Evolutionary conservation across 1,284 basidiomycete species (phyloP).

Genomic region (Cutaneotrichosporon cavernicola): DNA sequence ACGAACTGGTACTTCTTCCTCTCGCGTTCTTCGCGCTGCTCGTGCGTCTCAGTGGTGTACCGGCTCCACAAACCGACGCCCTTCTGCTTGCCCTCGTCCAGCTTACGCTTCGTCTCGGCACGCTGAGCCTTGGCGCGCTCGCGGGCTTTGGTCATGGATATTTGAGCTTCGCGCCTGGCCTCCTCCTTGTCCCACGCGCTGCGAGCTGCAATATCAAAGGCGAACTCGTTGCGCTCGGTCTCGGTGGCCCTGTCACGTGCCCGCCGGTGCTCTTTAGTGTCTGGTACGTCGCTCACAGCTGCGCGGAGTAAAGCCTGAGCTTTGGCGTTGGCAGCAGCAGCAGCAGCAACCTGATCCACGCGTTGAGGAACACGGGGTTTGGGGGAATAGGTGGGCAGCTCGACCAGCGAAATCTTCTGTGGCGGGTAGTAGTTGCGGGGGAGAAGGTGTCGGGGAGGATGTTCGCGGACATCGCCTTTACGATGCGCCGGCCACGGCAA

Average conservation of each 20-base stretch:
- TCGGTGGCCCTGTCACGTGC: conserved; percentile 6
- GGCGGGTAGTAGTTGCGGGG: conserved; percentile 33
- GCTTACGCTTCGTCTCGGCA: conserved; percentile 33
- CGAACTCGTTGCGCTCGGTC: conserved; percentile 25
- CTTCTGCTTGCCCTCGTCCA: conserved; percentile 37
- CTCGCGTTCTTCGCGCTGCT: conserved; percentile 31
- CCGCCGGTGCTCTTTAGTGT: conserved; percentile 16
- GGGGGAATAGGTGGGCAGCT: conserved; percentile 29
- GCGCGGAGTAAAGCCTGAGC: conserved; percentile 4
- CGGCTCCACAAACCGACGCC: conserved; percentile 43
- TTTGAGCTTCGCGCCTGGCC: conserved; percentile 11
- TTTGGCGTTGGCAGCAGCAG: conserved; percentile 8
- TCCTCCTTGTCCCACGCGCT: conserved; percentile 32
- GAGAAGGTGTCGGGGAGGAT: conserved; percentile 41
- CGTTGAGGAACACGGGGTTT: conserved; percentile 19
- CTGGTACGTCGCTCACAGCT: conserved; percentile 5
- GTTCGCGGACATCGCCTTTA: conserved; percentile 34
- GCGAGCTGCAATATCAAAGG: conserved; percentile 33
- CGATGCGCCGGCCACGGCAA: conserved; percentile 46
- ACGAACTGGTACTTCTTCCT: conserved; percentile 32
- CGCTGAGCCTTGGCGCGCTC: conserved; percentile 25
- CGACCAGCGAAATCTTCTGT: conserved; percentile 30
- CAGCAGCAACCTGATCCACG: conserved; percentile 20
- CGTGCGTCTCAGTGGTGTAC: conserved; percentile 38
- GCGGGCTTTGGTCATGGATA: conserved; percentile 25